A percentile compares a stretch with the other conserved stretches of the same genome.
Evolutionary conservation across 2,329 filamentous ascomycete species (phyloP).

Genomic region (Alternaria postmessia): DNA sequence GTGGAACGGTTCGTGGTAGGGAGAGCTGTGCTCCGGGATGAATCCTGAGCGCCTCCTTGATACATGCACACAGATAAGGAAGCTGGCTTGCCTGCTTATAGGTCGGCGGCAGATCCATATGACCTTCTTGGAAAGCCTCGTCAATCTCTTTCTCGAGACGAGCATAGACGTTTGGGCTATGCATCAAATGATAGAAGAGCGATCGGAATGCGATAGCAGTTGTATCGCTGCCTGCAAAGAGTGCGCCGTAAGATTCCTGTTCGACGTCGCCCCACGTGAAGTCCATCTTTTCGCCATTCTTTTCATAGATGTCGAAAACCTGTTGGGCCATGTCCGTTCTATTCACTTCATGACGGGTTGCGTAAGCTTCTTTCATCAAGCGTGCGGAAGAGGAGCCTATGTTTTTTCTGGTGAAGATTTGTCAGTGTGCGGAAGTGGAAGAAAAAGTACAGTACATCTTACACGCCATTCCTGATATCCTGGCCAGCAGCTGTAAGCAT

Average conservation of each 20-base stretch:
- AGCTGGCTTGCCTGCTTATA: conserved; percentile 33
- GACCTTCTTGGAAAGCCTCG: conserved; percentile 12
- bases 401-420: conserved; percentile 27
- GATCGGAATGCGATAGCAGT: conserved; percentile 45
- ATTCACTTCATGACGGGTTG: conserved; percentile 6
- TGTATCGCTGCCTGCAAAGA: conserved; percentile 49
- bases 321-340: conserved; percentile 42
- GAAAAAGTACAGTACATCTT: not conserved
- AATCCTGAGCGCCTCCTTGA: conserved; percentile 56
- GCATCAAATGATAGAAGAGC: conserved; percentile 52
- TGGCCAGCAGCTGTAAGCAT: not conserved
- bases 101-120: conserved; percentile 14
- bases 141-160: conserved; percentile 28
- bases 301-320: conserved; percentile 38
- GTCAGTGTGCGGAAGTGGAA: not conserved
- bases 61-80: conserved; percentile 54
- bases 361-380: conserved; percentile 8
- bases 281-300: conserved; percentile 45
- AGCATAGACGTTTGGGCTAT: conserved; percentile 30
- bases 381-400: not conserved
- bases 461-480: not conserved
- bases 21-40: conserved; percentile 42
- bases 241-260: conserved; percentile 34
- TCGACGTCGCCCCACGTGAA: conserved; percentile 39
- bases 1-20: conserved; percentile 24